Conservation (phyloP, 352 stramenopile species). For the Pythium plurisporium region DNA sequence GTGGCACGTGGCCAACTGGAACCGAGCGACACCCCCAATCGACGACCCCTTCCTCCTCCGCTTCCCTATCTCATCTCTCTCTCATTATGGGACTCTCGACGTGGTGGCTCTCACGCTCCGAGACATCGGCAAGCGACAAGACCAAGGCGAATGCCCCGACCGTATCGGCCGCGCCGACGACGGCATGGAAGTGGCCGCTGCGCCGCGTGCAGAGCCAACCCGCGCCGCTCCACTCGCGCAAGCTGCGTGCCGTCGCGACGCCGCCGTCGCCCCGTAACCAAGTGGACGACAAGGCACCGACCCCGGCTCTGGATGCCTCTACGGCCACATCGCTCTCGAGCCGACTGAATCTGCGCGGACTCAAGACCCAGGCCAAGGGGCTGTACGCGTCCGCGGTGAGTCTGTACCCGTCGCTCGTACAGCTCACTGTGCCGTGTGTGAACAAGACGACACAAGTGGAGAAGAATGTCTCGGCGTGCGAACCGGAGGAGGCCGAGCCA, state of each 20-base stretch:
- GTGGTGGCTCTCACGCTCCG: constrained; percentile 23
- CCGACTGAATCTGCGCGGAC: constrained; percentile 14
- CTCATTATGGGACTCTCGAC: constrained; percentile 20
- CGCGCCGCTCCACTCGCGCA: constrained; percentile 6
- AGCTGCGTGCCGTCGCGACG: constrained; percentile 14
- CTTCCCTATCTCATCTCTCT: neutral
- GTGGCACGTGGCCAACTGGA: no score
- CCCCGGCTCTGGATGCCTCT: neutral
- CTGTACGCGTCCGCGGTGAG: constrained; percentile 21
- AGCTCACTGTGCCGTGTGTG: constrained; percentile 16
- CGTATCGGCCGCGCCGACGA: neutral
- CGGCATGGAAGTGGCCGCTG: constrained; percentile 19
- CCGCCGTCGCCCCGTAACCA: constrained; percentile 2
- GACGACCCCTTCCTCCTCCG: neutral
- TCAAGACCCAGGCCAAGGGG: constrained; percentile 26
- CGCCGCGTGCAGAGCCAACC: constrained; percentile 22
- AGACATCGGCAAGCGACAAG: constrained; percentile 8
- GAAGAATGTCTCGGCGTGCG: neutral
- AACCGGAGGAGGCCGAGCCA: neutral
- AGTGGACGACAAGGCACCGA: neutral
- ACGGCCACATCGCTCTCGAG: constrained; percentile 4
- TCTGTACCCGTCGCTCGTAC: constrained; percentile 26
- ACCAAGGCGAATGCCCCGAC: constrained; percentile 1
- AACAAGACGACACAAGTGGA: neutral
- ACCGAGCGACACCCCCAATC: no score